These are phyloP conservation scores for Salvia rosmarinus DNA, from an alignment of 257 asterid species.

Conservation along the genomic window DNA sequence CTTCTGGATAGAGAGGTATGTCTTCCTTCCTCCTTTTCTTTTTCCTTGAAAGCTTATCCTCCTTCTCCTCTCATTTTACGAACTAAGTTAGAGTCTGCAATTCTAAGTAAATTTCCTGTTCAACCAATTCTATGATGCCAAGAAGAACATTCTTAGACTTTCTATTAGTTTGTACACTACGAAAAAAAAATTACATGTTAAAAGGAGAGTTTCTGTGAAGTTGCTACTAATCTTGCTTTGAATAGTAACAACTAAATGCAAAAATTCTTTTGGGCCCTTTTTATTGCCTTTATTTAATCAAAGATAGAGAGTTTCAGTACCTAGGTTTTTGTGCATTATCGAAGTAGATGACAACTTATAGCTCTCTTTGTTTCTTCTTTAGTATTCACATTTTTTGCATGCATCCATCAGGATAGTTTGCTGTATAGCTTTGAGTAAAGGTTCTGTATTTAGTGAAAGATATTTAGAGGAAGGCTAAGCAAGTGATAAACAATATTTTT, in stretches of 20 bases:
- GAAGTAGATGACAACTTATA: neutral
- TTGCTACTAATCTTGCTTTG: neutral
- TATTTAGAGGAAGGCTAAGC: neutral
- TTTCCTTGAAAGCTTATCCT: neutral
- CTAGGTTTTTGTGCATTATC: neutral
- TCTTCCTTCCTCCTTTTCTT: constrained; percentile 16
- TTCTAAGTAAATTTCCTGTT: constrained; percentile 1
- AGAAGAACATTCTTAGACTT: constrained; percentile 7
- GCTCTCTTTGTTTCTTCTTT: neutral
- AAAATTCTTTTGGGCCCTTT: neutral
- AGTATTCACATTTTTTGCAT: neutral
- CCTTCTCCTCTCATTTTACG: constrained; percentile 14
- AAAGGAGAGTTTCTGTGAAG: constrained; percentile 1
- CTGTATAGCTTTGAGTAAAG: neutral
- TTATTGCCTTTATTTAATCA: neutral
- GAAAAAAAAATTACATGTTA: neutral
- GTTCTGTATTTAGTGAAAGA: constrained; percentile 15
- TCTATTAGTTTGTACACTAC: neutral
- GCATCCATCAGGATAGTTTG: neutral
- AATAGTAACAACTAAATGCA: constrained; percentile 8
- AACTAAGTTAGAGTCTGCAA: constrained; percentile 2
- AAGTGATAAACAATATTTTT: neutral
- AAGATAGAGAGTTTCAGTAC: neutral
- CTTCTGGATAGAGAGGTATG: constrained; percentile 94
- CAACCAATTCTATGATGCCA: neutral